phyloP scores from a whole-genome alignment of 192 early-diverging fungal species.

The Entophlyctis luteolus region DNA sequence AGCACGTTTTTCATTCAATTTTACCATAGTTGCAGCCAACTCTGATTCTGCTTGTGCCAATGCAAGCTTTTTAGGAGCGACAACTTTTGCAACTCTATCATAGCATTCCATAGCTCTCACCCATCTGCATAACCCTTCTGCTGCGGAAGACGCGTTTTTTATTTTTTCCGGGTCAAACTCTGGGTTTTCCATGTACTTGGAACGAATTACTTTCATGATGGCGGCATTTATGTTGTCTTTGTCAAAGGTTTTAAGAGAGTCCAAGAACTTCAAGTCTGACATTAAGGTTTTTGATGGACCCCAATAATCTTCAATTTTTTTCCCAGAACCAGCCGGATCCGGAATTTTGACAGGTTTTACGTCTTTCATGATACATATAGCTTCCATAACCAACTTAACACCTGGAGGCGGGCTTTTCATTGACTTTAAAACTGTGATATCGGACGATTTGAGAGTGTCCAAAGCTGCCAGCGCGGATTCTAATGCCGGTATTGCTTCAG shows the following conservation, averaged over 20 bases:
- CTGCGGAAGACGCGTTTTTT: conserved; percentile 57
- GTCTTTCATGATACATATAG: conserved; percentile 61
- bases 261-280: conserved; percentile 53
- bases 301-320: conserved; percentile 61
- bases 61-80: conserved; percentile 55
- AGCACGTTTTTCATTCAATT: conserved; percentile 56
- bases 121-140: conserved; percentile 59
- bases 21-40: conserved; percentile 50
- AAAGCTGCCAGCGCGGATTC: conserved; percentile 52
- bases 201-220: conserved; percentile 59
- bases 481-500: conserved; percentile 57
- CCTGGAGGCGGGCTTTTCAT: conserved; percentile 62
- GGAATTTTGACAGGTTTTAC: conserved; percentile 60
- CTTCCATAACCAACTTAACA: conserved; percentile 62
- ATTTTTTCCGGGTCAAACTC: conserved; percentile 65
- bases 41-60: conserved; percentile 54
- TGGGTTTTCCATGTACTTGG: conserved; percentile 59
- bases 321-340: conserved; percentile 54
- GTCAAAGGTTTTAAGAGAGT: conserved; percentile 52
- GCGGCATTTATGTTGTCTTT: conserved; percentile 54
- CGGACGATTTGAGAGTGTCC: conserved; percentile 55
- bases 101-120: conserved; percentile 60
- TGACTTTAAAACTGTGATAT: conserved; percentile 59
- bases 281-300: conserved; percentile 55
- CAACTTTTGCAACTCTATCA: conserved; percentile 58